Percentiles rank a stretch among this genome's conserved stretches.
Evolutionary conservation across 2,329 filamentous ascomycete genomes (phyloP).

Genomic region (Coniochaeta pulveracea): DNA sequence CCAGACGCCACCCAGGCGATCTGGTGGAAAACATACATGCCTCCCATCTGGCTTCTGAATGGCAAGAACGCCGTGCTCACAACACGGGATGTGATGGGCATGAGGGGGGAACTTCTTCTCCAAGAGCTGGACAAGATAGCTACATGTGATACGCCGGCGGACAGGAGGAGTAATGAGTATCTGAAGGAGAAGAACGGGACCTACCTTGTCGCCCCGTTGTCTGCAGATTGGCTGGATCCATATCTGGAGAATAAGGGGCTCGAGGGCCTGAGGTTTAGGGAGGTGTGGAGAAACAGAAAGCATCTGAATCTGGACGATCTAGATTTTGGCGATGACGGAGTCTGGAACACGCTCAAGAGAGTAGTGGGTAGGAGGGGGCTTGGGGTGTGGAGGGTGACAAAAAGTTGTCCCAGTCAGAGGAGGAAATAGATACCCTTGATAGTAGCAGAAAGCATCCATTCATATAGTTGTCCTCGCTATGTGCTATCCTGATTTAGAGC

Average conservation of each 20-base stretch:
- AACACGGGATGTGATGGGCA: conserved; percentile 65
- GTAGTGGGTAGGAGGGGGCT: conserved; percentile 55
- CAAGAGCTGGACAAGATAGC: conserved; percentile 45
- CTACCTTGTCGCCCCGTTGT: conserved; percentile 63
- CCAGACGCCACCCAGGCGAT: conserved; percentile 57
- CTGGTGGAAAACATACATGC: conserved; percentile 84
- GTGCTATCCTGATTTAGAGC: too few relatives aligned
- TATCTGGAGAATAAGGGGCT: conserved; percentile 48
- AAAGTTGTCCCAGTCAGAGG: conserved; percentile 32
- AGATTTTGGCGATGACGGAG: conserved; percentile 66
- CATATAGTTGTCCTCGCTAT: too few relatives aligned
- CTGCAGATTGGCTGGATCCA: conserved; percentile 57
- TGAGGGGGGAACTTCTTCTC: conserved; percentile 49
- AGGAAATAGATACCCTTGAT: too few relatives aligned
- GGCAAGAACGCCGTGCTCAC: conserved; percentile 61
- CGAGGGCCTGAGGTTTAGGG: conserved; percentile 50
- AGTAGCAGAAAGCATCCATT: too few relatives aligned
- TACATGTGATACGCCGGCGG: conserved; percentile 49
- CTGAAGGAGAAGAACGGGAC: conserved; percentile 51
- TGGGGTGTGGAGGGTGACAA: conserved; percentile 53
- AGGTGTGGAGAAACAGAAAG: conserved; percentile 56
- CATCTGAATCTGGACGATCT: conserved; percentile 74
- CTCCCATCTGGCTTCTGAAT: conserved; percentile 69
- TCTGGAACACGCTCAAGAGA: conserved; percentile 58
- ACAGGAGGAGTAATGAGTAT: conserved; percentile 42